phyloP scores from a whole-genome alignment of 108 stramenopile genomes.

The Pseudonitzschia delicatissima region DNA sequence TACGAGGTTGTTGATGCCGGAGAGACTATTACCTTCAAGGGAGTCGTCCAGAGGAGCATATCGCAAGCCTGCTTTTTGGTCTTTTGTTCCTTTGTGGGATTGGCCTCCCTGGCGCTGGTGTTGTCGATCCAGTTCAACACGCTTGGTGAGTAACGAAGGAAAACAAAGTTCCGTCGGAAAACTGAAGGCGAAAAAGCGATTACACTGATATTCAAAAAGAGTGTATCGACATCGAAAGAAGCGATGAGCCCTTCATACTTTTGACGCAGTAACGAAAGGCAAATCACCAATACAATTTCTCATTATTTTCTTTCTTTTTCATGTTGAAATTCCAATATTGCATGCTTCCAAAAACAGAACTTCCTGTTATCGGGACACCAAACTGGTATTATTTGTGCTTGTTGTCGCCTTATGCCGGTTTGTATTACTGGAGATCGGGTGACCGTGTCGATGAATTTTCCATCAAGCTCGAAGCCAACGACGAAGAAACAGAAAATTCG shows the following conservation, averaged over 20 bases:
- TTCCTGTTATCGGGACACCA: conserved; percentile 69
- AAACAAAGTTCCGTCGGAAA: background rate
- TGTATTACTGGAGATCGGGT: conserved; percentile 94
- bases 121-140: conserved; percentile 86
- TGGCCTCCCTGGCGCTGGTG: conserved; percentile 88
- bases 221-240: too few relatives aligned
- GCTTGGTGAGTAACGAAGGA: conserved; percentile 33
- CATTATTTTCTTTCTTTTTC: too few relatives aligned
- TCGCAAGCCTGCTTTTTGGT: conserved; percentile 91
- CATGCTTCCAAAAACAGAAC: conserved; percentile 17
- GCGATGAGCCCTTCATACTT: too few relatives aligned
- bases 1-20: conserved; percentile 90
- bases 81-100: conserved; percentile 86
- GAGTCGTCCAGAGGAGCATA: conserved; percentile 72
- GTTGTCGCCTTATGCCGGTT: conserved; percentile 88
- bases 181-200: too few relatives aligned
- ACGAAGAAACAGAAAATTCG: conserved; percentile 85
- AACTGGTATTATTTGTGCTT: conserved; percentile 84
- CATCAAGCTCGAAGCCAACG: conserved; percentile 72
- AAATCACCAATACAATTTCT: too few relatives aligned
- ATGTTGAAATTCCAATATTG: conserved; percentile 7
- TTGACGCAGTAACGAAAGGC: too few relatives aligned
- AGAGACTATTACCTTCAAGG: conserved; percentile 90
- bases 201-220: too few relatives aligned
- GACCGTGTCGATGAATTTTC: conserved; percentile 83